These are phyloP conservation scores for Curvularia eragrostidis DNA, from an alignment of 2,329 filamentous ascomycete species.

Conservation along the genomic window DNA sequence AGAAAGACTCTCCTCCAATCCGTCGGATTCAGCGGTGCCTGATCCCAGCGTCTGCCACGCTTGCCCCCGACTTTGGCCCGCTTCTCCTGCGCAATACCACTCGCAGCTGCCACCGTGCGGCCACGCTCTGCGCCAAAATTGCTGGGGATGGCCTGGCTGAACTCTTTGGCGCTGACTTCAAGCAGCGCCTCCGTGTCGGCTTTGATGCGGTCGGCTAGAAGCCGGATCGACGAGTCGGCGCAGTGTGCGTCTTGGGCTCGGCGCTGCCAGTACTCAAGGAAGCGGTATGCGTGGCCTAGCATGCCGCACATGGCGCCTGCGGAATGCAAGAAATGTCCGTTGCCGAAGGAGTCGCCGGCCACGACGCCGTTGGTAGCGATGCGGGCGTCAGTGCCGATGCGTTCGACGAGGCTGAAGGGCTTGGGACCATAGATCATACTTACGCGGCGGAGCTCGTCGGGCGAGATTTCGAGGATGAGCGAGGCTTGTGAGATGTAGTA, in stretches of 20 bases:
- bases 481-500: constrained; percentile 28
- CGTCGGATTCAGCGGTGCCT: constrained; percentile 23
- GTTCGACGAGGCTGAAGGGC: constrained; percentile 27
- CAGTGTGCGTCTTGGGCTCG: constrained; percentile 15
- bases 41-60: constrained; percentile 15
- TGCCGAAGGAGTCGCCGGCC: constrained; percentile 26
- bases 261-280: constrained; percentile 25
- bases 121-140: constrained; percentile 27
- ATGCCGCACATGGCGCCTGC: constrained; percentile 29
- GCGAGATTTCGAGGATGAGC: constrained; percentile 20
- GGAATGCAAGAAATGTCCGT: constrained; percentile 24
- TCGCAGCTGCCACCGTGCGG: constrained; percentile 19
- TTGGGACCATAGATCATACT: constrained; percentile 26
- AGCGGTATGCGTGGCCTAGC: constrained; percentile 25
- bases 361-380: constrained; percentile 25
- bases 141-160: constrained; percentile 24
- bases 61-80: constrained; percentile 13
- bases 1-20: constrained; percentile 28
- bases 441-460: constrained; percentile 23
- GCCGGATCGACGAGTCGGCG: constrained; percentile 16
- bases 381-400: constrained; percentile 20
- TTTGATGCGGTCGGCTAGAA: constrained; percentile 27
- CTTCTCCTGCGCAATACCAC: constrained; percentile 21
- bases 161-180: constrained; percentile 28
- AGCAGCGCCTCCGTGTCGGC: constrained; percentile 22